Evolutionary conservation across 164 flowering plant genomes (phyloP).

Genomic region (Vitis vinifera): DNA sequence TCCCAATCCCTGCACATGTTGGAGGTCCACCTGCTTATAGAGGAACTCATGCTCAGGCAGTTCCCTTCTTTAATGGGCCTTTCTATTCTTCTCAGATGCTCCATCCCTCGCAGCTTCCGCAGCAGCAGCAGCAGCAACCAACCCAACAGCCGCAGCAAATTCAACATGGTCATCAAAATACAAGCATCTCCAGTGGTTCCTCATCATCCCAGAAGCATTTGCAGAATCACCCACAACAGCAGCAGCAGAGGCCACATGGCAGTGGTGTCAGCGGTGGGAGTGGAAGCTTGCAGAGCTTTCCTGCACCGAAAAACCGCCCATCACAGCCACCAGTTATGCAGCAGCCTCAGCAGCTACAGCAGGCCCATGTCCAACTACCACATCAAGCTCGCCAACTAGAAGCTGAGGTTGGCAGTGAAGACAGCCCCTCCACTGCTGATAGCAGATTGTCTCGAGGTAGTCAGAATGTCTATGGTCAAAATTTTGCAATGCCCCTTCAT

Average conservation of each 20-base stretch:
- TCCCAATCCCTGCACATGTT: constrained; percentile 73
- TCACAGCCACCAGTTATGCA: constrained; percentile 40
- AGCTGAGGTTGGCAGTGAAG: constrained; percentile 57
- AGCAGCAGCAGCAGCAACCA: constrained; percentile 30
- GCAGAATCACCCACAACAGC: constrained; percentile 34
- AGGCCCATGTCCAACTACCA: constrained; percentile 26
- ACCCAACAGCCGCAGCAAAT: constrained; percentile 49
- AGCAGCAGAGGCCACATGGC: constrained; percentile 53
- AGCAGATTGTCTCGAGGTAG: constrained; percentile 57
- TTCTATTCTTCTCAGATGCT: constrained; percentile 90
- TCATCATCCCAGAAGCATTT: constrained; percentile 83
- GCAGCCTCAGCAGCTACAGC: constrained; percentile 38
- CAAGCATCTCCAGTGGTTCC: constrained; percentile 70
- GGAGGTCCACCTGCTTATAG: constrained; percentile 75
- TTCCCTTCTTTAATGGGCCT: constrained; percentile 79
- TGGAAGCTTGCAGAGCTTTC: constrained; percentile 50
- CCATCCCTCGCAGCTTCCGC: constrained; percentile 85
- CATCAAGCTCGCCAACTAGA: constrained; percentile 57
- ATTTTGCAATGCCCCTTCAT: constrained; percentile 58
- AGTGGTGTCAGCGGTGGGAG: constrained; percentile 32
- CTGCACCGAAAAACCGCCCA: constrained; percentile 43
- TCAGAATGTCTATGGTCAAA: constrained; percentile 57
- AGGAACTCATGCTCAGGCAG: constrained; percentile 63
- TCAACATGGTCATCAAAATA: constrained; percentile 56
- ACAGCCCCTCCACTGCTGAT: constrained; percentile 73